These are phyloP conservation scores for Paecilomyces fulvus DNA, from an alignment of 2,329 filamentous ascomycete genomes.

Conservation along the genomic window DNA sequence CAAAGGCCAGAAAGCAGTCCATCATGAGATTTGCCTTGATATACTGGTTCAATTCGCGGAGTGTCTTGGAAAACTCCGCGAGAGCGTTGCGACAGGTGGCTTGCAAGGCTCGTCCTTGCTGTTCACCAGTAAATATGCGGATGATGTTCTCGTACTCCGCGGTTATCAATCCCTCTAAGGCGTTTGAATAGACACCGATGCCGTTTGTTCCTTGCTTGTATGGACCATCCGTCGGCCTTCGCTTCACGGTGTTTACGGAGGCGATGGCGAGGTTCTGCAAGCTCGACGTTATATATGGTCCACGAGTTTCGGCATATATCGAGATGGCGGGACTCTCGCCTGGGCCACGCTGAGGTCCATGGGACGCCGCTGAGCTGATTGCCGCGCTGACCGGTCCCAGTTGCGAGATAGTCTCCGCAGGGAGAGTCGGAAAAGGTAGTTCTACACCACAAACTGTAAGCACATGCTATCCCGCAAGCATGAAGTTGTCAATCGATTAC, in stretches of 20 bases:
- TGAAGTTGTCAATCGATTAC: constrained; percentile 36
- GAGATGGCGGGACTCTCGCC: constrained; percentile 65
- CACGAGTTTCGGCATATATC: constrained; percentile 78
- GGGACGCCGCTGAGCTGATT: constrained; percentile 54
- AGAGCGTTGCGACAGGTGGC: constrained; percentile 70
- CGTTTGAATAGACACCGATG: constrained; percentile 79
- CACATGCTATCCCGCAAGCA: constrained; percentile 5
- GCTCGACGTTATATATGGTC: constrained; percentile 74
- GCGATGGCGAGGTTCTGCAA: constrained; percentile 81
- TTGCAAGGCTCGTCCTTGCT: constrained; percentile 73
- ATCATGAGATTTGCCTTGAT: constrained; percentile 79
- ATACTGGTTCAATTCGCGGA: constrained; percentile 82
- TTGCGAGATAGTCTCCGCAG: constrained; percentile 65
- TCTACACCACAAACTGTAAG: constrained; percentile 29
- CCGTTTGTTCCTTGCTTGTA: constrained; percentile 87
- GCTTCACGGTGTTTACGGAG: constrained; percentile 73
- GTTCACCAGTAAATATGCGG: constrained; percentile 74
- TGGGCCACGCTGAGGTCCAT: constrained; percentile 40
- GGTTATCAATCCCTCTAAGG: constrained; percentile 76
- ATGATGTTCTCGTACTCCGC: constrained; percentile 89
- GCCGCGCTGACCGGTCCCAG: constrained; percentile 72
- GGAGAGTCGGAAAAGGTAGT: constrained; percentile 69
- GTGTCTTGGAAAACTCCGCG: constrained; percentile 72
- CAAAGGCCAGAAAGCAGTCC: constrained; percentile 91
- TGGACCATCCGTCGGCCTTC: constrained; percentile 65